phyloP scores from a whole-genome alignment of 2,329 filamentous ascomycete species.

The Curvularia lunata region DNA sequence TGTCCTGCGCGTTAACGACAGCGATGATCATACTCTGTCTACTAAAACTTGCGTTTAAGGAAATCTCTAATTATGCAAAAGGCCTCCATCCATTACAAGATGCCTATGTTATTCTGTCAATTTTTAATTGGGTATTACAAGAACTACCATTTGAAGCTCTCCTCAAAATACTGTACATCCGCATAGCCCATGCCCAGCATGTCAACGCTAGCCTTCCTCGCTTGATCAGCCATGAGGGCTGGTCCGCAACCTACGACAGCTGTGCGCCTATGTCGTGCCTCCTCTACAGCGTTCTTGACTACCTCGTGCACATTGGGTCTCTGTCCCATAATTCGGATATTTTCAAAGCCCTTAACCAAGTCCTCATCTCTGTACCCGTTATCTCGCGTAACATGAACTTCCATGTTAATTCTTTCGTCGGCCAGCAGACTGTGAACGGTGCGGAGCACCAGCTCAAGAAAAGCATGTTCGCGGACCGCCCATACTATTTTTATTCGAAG shows the following conservation, averaged over 20 bases:
- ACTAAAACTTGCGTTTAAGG: no score
- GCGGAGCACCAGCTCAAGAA: constrained; percentile 32
- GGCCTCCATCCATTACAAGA: no score
- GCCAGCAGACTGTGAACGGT: constrained; percentile 30
- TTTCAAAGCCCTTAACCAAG: constrained; percentile 23
- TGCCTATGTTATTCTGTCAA: no score
- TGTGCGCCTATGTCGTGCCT: constrained; percentile 36
- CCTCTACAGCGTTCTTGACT: constrained; percentile 44
- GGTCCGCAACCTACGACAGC: constrained; percentile 57
- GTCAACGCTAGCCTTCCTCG: constrained; percentile 49
- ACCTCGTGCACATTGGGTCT: constrained; percentile 49
- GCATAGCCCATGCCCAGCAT: constrained; percentile 36
- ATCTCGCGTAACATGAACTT: constrained; percentile 38
- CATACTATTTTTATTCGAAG: constrained; percentile 40
- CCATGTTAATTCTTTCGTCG: constrained; percentile 35
- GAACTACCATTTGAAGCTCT: constrained; percentile 55
- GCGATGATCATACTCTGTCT: no score
- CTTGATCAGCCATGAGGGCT: constrained; percentile 54
- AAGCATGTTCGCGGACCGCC: constrained; percentile 43
- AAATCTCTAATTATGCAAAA: no score
- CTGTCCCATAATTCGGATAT: constrained; percentile 39
- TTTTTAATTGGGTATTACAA: no score
- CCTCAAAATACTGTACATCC: constrained; percentile 55
- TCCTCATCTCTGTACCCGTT: constrained; percentile 32
- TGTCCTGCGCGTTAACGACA: no score